Evolutionary conservation across 257 asterid genomes (phyloP).

Genomic region (Solanum appendiculatum): DNA sequence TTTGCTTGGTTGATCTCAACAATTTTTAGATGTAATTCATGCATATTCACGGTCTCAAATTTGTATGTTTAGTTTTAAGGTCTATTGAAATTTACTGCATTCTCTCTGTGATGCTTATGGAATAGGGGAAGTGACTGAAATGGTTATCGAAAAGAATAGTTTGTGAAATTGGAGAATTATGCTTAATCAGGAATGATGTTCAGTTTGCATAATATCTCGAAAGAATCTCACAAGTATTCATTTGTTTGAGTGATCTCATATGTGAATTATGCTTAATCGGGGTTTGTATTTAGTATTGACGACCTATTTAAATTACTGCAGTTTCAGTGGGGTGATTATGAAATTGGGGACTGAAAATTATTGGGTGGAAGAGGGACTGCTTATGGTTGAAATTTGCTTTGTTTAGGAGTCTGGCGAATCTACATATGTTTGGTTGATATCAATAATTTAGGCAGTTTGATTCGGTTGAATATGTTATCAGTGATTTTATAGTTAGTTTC

Average conservation of each 20-base stretch:
- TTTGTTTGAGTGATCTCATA: neutral
- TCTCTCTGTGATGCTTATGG: neutral
- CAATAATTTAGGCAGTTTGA: neutral
- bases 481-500: neutral
- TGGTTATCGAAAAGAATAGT: neutral
- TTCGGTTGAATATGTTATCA: neutral
- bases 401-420: neutral
- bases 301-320: neutral
- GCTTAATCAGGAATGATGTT: neutral
- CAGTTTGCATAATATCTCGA: neutral
- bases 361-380: neutral
- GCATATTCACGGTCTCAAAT: neutral
- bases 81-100: neutral
- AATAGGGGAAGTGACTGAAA: neutral
- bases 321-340: neutral
- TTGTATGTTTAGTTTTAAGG: neutral
- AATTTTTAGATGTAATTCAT: neutral
- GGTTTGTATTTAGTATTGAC: neutral
- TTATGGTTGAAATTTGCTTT: neutral
- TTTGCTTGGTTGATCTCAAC: neutral
- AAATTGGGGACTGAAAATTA: neutral
- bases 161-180: neutral
- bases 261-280: neutral
- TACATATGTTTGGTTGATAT: neutral
- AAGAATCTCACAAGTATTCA: neutral